Conservation (phyloP, 2,329 filamentous ascomycete genomes). For the Colletotrichum orbiculare region DNA sequence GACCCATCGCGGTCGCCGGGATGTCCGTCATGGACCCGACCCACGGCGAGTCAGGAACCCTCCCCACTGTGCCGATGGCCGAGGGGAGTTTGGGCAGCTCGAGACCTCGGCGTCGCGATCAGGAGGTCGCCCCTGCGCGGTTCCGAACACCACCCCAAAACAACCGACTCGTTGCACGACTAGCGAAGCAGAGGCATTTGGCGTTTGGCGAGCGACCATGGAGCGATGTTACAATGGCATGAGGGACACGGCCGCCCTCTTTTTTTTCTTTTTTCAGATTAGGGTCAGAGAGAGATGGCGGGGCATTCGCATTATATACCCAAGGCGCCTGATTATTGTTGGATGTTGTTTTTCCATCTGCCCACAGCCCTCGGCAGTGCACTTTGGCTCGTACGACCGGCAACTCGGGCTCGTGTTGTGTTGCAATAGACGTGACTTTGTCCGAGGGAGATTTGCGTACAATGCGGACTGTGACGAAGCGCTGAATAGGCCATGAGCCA, state of each 20-base stretch:
- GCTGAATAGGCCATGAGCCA: no score
- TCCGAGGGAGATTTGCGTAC: no score
- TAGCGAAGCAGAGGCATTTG: slow-evolving; percentile 15
- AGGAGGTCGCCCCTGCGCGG: slow-evolving; percentile 8
- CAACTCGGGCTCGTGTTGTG: no score
- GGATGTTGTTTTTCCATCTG: background rate
- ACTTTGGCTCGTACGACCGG: no score
- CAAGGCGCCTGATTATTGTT: slow-evolving; percentile 19
- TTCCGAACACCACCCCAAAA: background rate
- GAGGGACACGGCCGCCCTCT: slow-evolving; percentile 15
- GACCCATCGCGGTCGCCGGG: background rate
- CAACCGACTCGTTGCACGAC: background rate
- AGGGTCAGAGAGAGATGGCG: background rate
- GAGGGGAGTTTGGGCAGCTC: background rate
- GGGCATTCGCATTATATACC: slow-evolving; percentile 34
- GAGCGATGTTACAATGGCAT: slow-evolving; percentile 16
- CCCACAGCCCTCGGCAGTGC: background rate
- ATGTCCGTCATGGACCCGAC: background rate
- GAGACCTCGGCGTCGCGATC: background rate
- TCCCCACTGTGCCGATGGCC: slow-evolving; percentile 1
- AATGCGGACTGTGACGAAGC: no score
- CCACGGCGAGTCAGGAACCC: slow-evolving; percentile 10
- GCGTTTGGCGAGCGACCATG: slow-evolving; percentile 14
- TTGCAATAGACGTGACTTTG: no score
- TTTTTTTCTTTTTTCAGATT: background rate